phyloP scores from a whole-genome alignment of 352 stramenopile species.

The Pythium chondricola region DNA sequence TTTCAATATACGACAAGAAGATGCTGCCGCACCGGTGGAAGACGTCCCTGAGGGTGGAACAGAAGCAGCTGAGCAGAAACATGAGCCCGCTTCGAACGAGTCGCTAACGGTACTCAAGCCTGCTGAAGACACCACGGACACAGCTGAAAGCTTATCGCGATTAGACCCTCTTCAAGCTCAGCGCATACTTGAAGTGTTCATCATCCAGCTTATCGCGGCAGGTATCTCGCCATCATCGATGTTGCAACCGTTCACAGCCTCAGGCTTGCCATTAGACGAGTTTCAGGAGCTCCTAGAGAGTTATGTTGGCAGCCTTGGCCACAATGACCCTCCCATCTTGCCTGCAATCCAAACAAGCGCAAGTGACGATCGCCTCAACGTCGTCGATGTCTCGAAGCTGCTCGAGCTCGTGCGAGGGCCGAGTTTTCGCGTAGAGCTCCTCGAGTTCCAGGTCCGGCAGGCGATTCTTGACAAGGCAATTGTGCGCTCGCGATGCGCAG shows the following conservation, averaged over 20 bases:
- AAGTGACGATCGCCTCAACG: neutral
- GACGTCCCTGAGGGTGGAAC: too few relatives aligned
- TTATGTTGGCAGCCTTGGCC: neutral
- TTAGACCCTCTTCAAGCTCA: too few relatives aligned
- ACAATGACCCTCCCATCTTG: neutral
- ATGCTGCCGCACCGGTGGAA: too few relatives aligned
- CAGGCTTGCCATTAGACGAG: neutral
- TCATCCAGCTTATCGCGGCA: neutral
- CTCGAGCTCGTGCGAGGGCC: conserved; percentile 19
- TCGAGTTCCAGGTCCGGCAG: conserved; percentile 40
- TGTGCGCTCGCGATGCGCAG: conserved; percentile 17
- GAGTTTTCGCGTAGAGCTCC: conserved; percentile 38
- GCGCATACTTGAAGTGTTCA: neutral
- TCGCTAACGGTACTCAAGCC: too few relatives aligned
- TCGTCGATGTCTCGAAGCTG: conserved; percentile 5
- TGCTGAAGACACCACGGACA: too few relatives aligned
- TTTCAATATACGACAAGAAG: too few relatives aligned
- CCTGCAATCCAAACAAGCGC: neutral
- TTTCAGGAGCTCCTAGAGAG: neutral
- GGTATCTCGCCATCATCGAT: neutral
- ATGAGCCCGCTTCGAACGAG: too few relatives aligned
- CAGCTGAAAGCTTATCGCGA: too few relatives aligned
- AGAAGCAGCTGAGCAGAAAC: too few relatives aligned
- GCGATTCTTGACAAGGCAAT: conserved; percentile 16
- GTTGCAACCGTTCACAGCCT: neutral